phyloP scores from a whole-genome alignment of 116 monocot genomes.

The Zostera marina region DNA sequence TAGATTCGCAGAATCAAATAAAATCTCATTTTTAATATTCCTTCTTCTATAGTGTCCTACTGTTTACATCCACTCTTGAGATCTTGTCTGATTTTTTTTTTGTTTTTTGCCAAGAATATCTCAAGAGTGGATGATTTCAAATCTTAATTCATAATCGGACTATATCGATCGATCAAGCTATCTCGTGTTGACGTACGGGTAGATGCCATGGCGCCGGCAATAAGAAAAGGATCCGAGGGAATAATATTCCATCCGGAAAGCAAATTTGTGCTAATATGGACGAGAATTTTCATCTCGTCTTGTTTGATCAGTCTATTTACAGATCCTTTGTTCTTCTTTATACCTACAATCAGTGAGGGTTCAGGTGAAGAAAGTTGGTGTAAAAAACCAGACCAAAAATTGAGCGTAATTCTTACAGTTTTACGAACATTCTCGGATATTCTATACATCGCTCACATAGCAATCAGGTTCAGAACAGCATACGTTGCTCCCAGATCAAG shows the following conservation, averaged over 20 bases:
- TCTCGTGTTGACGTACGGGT: no score
- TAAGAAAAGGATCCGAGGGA: constrained; percentile 3
- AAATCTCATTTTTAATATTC: no score
- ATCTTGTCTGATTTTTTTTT: no score
- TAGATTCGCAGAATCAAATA: no score
- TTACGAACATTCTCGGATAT: constrained; percentile 56
- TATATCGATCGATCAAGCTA: no score
- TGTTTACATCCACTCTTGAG: no score
- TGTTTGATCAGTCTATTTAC: constrained; percentile 65
- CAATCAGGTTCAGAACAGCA: constrained; percentile 81
- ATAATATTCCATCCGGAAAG: constrained; percentile 79
- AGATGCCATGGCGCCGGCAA: no score
- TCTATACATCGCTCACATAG: constrained; percentile 62
- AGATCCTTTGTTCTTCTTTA: constrained; percentile 76
- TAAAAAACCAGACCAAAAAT: constrained; percentile 33
- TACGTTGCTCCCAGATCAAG: constrained; percentile 74
- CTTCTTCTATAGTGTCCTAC: no score
- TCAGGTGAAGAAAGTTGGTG: constrained; percentile 17
- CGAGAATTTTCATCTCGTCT: constrained; percentile 47
- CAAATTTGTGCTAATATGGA: constrained; percentile 63
- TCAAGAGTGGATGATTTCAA: no score
- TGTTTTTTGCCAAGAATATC: no score
- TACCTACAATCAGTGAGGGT: constrained; percentile 28
- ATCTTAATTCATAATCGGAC: no score
- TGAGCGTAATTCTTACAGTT: constrained; percentile 44